Base-by-base conservation (phyloP, 257 asterid genomes). In the Solanum piurae region DNA sequence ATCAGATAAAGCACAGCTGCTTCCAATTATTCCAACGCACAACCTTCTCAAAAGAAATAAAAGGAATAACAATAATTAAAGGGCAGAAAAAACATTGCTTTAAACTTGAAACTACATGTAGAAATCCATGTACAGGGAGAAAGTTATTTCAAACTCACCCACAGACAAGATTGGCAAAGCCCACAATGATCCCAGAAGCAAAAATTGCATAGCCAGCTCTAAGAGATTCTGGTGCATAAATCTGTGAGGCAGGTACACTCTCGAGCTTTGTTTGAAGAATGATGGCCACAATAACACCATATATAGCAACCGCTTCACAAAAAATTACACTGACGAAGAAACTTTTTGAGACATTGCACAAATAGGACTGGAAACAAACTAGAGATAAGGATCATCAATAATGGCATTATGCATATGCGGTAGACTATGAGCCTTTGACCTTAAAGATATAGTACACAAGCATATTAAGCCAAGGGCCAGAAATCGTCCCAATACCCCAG, bases 131-230 rank as follows among this genome's bases (percentile, higher is more conserved):
- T 52, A 80, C 40, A 86, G 49, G 29, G 37, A n/a, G 71, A 44
- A 68, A 71, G 80, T 34, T 14, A 4, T 49, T 34, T 16, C 18
- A 42, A 85, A 91, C 98, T 92, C 83, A 97, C 99, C 99, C 99
- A 69, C 99, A 97, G 77, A 96, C 99, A 33, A 97, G 99, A 89
- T 97, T 97, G 42, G 99, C 99, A 88, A 97, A 97, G 87, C 99
- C 99, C 87, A 97, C 99, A 37, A 97, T 97, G 52, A 97, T 92
- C 79, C 99, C 99, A 34, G 99, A 97, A 58, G 99, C 99, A 92
- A 97, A 97, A 91, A 97, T 97, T 64, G 99, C 97, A 86, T 97
- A 97, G 86, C 99, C 99, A 80, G 99, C 99, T 90, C 99, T 93
- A 34, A 97, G 93, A 91, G 99, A 95, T 88, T 97, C 99, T 18